Evolutionary conservation across 495 filamentous ascomycete species (phyloP).

Genomic region (Polyplosphaeria fusca): DNA sequence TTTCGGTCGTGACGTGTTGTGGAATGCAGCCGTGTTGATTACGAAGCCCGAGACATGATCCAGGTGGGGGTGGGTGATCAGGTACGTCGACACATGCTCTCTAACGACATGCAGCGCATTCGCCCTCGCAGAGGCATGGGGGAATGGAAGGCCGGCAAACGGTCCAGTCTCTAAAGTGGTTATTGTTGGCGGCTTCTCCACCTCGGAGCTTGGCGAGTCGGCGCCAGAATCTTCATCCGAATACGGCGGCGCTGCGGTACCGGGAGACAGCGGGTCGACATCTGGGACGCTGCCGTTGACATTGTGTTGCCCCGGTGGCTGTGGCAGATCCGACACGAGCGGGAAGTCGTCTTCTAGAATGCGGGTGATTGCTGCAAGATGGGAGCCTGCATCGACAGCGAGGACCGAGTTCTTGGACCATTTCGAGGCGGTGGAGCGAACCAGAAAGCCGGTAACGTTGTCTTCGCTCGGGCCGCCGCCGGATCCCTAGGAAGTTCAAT

Average conservation of each 20-base stretch:
- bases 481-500: constrained; percentile 82
- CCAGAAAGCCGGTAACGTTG: constrained; percentile 82
- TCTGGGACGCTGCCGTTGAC: constrained; percentile 6
- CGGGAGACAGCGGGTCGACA: constrained; percentile 19
- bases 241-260: background rate
- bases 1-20: constrained; percentile 71
- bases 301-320: constrained; percentile 1
- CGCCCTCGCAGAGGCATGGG: constrained; percentile 56
- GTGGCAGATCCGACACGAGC: constrained; percentile 15
- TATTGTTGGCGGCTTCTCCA: constrained; percentile 19
- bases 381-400: constrained; percentile 88
- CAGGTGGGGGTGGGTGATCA: constrained; percentile 92
- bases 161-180: constrained; percentile 51
- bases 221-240: constrained; percentile 27
- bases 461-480: constrained; percentile 89
- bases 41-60: constrained; percentile 90
- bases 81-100: constrained; percentile 75
- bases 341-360: constrained; percentile 59
- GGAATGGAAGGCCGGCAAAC: constrained; percentile 71
- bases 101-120: constrained; percentile 78
- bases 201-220: constrained; percentile 9
- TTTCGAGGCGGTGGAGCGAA: constrained; percentile 70
- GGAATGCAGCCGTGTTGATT: constrained; percentile 83
- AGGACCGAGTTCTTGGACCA: constrained; percentile 80
- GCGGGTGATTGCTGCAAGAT: constrained; percentile 75